Evolutionary conservation across 2,329 filamentous ascomycete species (phyloP).

Genomic region (Chrysoporthe deuterocubensis): DNA sequence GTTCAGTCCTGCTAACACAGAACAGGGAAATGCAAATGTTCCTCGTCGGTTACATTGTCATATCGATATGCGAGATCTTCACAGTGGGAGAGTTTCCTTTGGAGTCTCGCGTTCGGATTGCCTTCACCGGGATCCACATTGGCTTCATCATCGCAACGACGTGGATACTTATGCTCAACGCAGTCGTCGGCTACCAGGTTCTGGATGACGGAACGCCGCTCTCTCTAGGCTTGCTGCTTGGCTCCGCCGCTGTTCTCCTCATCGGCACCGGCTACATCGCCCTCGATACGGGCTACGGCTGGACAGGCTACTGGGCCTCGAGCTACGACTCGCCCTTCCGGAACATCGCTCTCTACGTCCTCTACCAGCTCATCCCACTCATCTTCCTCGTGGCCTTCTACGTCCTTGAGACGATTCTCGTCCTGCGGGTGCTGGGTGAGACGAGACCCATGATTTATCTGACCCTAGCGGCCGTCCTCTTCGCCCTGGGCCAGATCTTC

Average conservation of each 20-base stretch:
- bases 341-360: constrained; percentile 86
- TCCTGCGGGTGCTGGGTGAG: constrained; percentile 85
- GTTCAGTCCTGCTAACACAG: constrained; percentile 11
- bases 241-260: constrained; percentile 74
- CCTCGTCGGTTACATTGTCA: constrained; percentile 80
- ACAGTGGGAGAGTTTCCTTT: constrained; percentile 89
- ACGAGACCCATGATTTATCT: constrained; percentile 92
- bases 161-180: constrained; percentile 92
- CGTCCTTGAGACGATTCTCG: constrained; percentile 80
- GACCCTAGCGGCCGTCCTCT: constrained; percentile 72
- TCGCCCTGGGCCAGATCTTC: constrained; percentile 93
- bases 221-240: constrained; percentile 75
- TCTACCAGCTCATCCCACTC: constrained; percentile 89
- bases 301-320: constrained; percentile 77
- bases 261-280: constrained; percentile 94
- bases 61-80: constrained; percentile 96
- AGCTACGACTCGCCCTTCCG: constrained; percentile 60
- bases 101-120: constrained; percentile 69
- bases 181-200: constrained; percentile 88
- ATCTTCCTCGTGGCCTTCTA: constrained; percentile 90
- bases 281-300: constrained; percentile 86
- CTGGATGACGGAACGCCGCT: constrained; percentile 90
- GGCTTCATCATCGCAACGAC: constrained; percentile 85
- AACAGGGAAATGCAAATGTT: constrained; percentile 95
- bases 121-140: constrained; percentile 87